These are phyloP conservation scores for Acer negundo DNA, from an alignment of 345 rosid genomes.

Conservation along the genomic window DNA sequence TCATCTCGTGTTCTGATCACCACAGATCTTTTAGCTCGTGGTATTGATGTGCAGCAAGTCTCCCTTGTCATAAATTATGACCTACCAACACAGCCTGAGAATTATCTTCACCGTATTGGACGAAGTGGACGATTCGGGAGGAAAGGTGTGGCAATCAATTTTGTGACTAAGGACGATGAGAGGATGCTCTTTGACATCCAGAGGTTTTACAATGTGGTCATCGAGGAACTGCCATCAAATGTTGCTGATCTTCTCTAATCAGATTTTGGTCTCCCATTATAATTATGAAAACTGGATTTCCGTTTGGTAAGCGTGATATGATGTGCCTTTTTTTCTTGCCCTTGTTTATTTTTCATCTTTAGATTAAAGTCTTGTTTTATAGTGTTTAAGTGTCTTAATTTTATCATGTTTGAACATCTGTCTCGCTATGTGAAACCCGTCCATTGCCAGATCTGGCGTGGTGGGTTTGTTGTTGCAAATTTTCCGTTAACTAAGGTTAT, in stretches of 20 bases:
- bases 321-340: background rate
- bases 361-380: background rate
- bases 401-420: background rate
- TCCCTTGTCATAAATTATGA: constrained; percentile 74
- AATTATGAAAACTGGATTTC: background rate
- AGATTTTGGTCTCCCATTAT: constrained; percentile 12
- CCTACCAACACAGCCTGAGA: constrained; percentile 74
- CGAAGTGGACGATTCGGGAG: constrained; percentile 83
- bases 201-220: constrained; percentile 57
- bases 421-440: background rate
- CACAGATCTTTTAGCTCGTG: constrained; percentile 75
- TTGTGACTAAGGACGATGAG: constrained; percentile 56
- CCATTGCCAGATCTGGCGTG: background rate
- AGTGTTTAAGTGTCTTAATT: constrained; percentile 1
- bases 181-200: constrained; percentile 66
- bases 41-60: constrained; percentile 78
- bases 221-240: constrained; percentile 65
- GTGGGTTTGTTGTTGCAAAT: constrained; percentile 1
- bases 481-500: background rate
- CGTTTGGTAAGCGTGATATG: constrained; percentile 19
- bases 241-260: constrained; percentile 58
- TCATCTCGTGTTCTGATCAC: constrained; percentile 76
- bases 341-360: background rate
- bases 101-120: constrained; percentile 73
- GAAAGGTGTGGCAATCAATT: constrained; percentile 73